Conservation (phyloP, 257 asterid species). For the Vinca minor region DNA sequence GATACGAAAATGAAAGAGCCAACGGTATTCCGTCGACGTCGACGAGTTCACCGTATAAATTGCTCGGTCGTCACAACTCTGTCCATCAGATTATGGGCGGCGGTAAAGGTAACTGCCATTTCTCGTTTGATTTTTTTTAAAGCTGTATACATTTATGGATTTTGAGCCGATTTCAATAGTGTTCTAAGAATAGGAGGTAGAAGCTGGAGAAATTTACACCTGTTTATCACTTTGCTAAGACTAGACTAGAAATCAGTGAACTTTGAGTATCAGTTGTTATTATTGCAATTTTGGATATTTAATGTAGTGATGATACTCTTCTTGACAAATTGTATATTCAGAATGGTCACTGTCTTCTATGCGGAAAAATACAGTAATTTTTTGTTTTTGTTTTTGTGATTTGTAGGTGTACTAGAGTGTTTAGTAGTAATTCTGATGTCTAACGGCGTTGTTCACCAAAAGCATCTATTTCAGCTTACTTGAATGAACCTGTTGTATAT, state of each 20-base stretch:
- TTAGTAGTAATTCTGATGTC: not conserved
- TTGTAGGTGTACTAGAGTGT: not conserved
- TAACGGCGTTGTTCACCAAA: not conserved
- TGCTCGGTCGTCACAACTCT: conserved; percentile 42
- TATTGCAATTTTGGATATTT: not conserved
- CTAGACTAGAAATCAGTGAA: not conserved
- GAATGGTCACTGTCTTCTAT: not conserved
- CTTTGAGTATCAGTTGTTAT: not conserved
- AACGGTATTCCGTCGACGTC: conserved; percentile 23
- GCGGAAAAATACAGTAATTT: not conserved
- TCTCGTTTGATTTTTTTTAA: not conserved
- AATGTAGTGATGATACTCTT: not conserved
- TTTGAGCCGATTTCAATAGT: too few relatives aligned
- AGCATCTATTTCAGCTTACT: not conserved
- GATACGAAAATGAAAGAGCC: conserved; percentile 37
- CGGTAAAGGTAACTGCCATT: conserved; percentile 48
- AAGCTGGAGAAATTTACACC: conserved; percentile 2
- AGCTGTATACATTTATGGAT: not conserved
- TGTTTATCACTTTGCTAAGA: not conserved
- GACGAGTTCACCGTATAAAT: conserved; percentile 35
- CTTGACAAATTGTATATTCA: not conserved
- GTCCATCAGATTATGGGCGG: conserved; percentile 78
- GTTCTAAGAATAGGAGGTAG: not conserved
- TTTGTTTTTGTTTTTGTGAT: not conserved
- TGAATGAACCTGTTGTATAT: not conserved